Percentiles rank a stretch among this genome's conserved stretches.
Conservation (phyloP, 2,329 filamentous ascomycete genomes). For the Claviceps citrina region DNA sequence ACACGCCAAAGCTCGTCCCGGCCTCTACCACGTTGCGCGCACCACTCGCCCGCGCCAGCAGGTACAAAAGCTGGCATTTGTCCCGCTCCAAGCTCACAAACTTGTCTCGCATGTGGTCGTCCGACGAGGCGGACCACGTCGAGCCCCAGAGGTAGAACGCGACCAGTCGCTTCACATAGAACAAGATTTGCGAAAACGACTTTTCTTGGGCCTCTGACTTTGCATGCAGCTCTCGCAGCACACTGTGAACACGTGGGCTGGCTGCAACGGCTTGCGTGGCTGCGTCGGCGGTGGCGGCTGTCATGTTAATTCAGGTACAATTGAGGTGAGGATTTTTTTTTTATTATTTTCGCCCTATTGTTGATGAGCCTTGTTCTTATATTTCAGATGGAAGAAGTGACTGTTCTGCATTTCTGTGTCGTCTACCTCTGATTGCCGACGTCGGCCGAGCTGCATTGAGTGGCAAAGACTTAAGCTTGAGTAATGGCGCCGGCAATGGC, state of each 20-base stretch:
- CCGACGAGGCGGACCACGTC: slow-evolving; percentile 11
- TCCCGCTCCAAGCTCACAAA: slow-evolving; percentile 45
- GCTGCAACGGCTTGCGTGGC: slow-evolving; percentile 12
- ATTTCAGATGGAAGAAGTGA: too few relatives aligned
- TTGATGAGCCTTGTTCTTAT: neutral
- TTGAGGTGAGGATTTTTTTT: too few relatives aligned
- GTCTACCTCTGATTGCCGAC: too few relatives aligned
- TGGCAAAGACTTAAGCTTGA: too few relatives aligned
- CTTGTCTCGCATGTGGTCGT: slow-evolving; percentile 32
- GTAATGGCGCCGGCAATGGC: too few relatives aligned
- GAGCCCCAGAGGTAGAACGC: slow-evolving; percentile 13
- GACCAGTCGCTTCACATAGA: slow-evolving; percentile 12
- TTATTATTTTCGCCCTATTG: too few relatives aligned
- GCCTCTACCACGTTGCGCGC: slow-evolving; percentile 41
- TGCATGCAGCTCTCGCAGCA: slow-evolving; percentile 15
- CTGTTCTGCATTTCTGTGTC: too few relatives aligned
- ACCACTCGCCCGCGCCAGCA: slow-evolving; percentile 30
- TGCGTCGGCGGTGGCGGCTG: neutral
- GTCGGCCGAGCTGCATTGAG: too few relatives aligned
- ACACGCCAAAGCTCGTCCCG: slow-evolving; percentile 46
- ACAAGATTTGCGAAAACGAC: slow-evolving; percentile 12
- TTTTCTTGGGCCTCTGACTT: slow-evolving; percentile 14
- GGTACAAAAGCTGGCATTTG: slow-evolving; percentile 42
- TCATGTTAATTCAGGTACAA: neutral
- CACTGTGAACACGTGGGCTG: slow-evolving; percentile 12